A percentile compares a stretch with the other conserved stretches of the same genome.
phyloP scores from a whole-genome alignment of 352 stramenopile species.

The Aphanomyces cochlioides region DNA sequence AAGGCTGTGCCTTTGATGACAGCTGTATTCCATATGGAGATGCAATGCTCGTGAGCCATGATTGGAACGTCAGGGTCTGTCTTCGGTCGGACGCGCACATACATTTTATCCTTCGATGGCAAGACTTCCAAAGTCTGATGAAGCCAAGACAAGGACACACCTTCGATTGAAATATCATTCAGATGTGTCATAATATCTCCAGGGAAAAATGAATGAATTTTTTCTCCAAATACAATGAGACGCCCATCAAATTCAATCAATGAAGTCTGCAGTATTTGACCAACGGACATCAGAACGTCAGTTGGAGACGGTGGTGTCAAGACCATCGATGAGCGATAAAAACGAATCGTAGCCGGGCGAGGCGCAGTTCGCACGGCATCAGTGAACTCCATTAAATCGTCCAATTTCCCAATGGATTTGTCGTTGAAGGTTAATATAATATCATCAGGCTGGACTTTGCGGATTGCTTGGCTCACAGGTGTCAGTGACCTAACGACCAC shows the following conservation, averaged over 20 bases:
- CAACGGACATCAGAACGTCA: neutral
- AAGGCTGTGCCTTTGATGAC: conserved; percentile 57
- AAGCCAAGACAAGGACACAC: conserved; percentile 18
- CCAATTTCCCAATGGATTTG: conserved; percentile 52
- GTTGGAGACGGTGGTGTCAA: neutral
- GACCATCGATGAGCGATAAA: neutral
- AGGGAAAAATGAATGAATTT: neutral
- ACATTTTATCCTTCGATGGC: conserved; percentile 3
- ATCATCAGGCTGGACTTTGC: conserved; percentile 65
- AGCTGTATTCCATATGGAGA: conserved; percentile 59
- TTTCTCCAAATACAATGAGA: neutral
- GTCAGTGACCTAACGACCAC: conserved; percentile 81
- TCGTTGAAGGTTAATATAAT: conserved; percentile 73
- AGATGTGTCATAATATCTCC: conserved; percentile 22
- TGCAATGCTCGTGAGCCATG: conserved; percentile 52
- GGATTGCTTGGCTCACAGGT: conserved; percentile 62
- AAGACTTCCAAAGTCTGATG: neutral
- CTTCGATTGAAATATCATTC: conserved; percentile 9
- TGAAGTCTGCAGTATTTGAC: neutral
- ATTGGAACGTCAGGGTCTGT: conserved; percentile 29
- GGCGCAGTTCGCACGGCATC: conserved; percentile 58
- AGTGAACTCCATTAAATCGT: conserved; percentile 79
- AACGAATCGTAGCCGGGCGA: conserved; percentile 42
- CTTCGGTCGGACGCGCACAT: neutral
- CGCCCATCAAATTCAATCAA: conserved; percentile 15